phyloP scores from a whole-genome alignment of 2,329 filamentous ascomycete genomes.

The Ophiostoma ulmi region DNA sequence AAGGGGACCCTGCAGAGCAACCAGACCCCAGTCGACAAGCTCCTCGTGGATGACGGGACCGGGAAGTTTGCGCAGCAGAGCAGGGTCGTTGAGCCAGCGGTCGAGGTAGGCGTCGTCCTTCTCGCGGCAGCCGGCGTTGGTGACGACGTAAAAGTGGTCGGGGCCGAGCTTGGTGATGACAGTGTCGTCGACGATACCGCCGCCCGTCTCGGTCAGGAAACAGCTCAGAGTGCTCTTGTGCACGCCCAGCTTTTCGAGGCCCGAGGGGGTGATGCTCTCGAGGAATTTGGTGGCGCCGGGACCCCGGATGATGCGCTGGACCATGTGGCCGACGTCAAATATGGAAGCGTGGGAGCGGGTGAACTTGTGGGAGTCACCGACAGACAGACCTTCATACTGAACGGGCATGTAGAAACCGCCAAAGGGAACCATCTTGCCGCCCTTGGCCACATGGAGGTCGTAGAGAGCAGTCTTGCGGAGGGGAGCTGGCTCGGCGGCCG shows the following conservation, averaged over 20 bases:
- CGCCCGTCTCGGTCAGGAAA: slow-evolving; percentile 64
- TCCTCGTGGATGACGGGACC: slow-evolving; percentile 39
- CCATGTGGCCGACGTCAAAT: slow-evolving; percentile 97
- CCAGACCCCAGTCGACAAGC: slow-evolving; percentile 66
- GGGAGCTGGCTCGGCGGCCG: background rate
- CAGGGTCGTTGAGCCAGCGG: slow-evolving; percentile 58
- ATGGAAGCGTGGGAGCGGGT: slow-evolving; percentile 82
- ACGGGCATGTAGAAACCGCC: slow-evolving; percentile 91
- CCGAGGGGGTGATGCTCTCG: slow-evolving; percentile 75
- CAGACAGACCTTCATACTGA: slow-evolving; percentile 71
- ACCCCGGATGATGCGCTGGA: slow-evolving; percentile 79
- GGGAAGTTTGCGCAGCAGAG: slow-evolving; percentile 31
- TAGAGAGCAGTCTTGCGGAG: slow-evolving; percentile 37
- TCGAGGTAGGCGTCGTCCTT: slow-evolving; percentile 79
- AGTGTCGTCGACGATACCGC: slow-evolving; percentile 92
- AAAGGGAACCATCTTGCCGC: slow-evolving; percentile 95
- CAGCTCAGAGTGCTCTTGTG: slow-evolving; percentile 79
- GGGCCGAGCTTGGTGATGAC: slow-evolving; percentile 76
- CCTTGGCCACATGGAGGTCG: slow-evolving; percentile 53
- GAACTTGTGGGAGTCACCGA: slow-evolving; percentile 82
- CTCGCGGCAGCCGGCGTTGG: slow-evolving; percentile 85
- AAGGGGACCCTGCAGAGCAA: slow-evolving; percentile 85
- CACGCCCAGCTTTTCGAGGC: slow-evolving; percentile 56
- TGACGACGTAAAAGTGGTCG: slow-evolving; percentile 84
- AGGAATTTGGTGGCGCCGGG: slow-evolving; percentile 76